These are phyloP conservation scores for Jamesozyma rosinii DNA, from an alignment of 805 yeast genomes.

Conservation along the genomic window DNA sequence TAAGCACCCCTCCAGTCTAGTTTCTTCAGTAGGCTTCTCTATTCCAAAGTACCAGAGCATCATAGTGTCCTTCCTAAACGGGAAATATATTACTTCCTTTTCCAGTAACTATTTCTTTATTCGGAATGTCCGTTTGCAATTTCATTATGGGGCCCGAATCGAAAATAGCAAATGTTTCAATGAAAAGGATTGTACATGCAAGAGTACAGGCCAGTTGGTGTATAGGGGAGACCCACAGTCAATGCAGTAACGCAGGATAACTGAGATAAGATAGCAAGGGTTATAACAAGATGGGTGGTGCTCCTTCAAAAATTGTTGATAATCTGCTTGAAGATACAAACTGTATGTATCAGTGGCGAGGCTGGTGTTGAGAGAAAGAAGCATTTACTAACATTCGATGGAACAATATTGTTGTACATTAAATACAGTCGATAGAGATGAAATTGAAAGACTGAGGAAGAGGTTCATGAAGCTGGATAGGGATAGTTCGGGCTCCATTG, in stretches of 20 bases:
- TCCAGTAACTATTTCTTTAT: too few species aligned
- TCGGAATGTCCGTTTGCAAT: too few species aligned
- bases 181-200: too few species aligned
- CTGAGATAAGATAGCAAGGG: background rate
- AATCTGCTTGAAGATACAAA: constrained; percentile 72
- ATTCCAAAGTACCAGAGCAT: too few species aligned
- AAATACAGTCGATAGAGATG: constrained; percentile 70
- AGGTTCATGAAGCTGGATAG: constrained; percentile 92
- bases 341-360: constrained; percentile 36
- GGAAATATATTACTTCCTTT: too few species aligned
- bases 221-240: too few species aligned
- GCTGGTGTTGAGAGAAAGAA: background rate
- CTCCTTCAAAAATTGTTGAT: constrained; percentile 54
- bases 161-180: too few species aligned
- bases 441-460: constrained; percentile 81
- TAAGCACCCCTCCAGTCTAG: too few species aligned
- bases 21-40: too few species aligned
- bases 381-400: background rate
- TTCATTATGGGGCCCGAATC: too few species aligned
- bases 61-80: too few species aligned
- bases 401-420: background rate
- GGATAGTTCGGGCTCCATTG: constrained; percentile 87
- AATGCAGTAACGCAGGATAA: background rate
- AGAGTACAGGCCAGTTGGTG: too few species aligned
- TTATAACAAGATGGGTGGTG: constrained; percentile 42